A percentile compares a stretch with the other conserved stretches of the same genome.
Conservation (phyloP, 2,329 filamentous ascomycete genomes). For the Diplodia sapinea region DNA sequence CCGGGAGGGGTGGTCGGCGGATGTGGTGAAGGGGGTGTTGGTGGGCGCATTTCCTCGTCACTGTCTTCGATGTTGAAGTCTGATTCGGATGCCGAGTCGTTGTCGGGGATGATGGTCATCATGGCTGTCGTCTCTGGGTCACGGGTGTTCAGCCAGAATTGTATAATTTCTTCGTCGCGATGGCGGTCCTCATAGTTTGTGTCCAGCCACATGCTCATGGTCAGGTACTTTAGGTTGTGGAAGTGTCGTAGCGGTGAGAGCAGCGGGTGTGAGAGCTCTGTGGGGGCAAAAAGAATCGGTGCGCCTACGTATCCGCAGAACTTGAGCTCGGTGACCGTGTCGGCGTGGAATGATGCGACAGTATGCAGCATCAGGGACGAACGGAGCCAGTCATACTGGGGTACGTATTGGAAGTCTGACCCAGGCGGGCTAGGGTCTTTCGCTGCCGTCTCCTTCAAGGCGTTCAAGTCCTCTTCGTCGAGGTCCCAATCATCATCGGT, state of each 20-base stretch:
- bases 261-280: constrained; percentile 47
- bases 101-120: constrained; percentile 35
- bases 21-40: neutral
- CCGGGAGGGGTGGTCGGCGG: constrained; percentile 10
- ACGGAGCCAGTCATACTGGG: constrained; percentile 50
- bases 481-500: constrained; percentile 15
- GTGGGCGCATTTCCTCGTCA: constrained; percentile 33
- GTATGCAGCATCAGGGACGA: constrained; percentile 50
- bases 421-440: constrained; percentile 29
- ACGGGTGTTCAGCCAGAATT: constrained; percentile 52
- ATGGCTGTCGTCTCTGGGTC: constrained; percentile 49
- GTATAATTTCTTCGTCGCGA: constrained; percentile 52
- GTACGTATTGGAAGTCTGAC: constrained; percentile 41
- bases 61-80: constrained; percentile 16
- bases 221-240: constrained; percentile 50
- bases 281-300: constrained; percentile 48
- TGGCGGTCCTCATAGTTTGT: constrained; percentile 48
- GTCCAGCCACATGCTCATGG: constrained; percentile 51
- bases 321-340: constrained; percentile 53
- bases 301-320: constrained; percentile 56
- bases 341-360: constrained; percentile 49
- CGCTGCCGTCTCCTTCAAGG: constrained; percentile 37
- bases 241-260: constrained; percentile 50
- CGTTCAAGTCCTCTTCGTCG: constrained; percentile 39
- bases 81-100: neutral